Percentiles rank a stretch among this genome's conserved stretches.
phyloP scores from a whole-genome alignment of 805 yeast genomes.

The Schizosaccharomyces lindneri region DNA sequence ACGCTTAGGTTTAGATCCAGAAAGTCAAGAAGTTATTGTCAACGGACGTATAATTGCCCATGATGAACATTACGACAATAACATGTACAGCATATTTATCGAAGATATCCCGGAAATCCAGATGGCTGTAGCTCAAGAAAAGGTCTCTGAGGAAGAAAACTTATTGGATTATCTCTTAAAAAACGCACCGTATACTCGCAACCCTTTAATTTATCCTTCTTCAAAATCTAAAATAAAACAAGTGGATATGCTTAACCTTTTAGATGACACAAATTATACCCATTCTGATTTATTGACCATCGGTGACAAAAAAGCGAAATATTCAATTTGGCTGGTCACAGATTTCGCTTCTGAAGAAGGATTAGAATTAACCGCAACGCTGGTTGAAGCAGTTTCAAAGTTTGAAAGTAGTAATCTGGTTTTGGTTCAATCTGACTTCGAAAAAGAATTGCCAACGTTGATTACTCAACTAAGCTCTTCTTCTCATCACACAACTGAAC shows the following conservation, averaged over 20 bases:
- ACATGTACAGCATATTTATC: constrained; percentile 13
- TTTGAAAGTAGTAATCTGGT: neutral
- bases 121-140: constrained; percentile 10
- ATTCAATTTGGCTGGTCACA: neutral
- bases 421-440: neutral
- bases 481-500: neutral
- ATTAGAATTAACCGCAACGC: neutral
- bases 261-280: neutral
- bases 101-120: constrained; percentile 23
- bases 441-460: neutral
- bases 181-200: constrained; percentile 21
- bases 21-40: constrained; percentile 30
- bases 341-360: neutral
- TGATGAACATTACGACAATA: constrained; percentile 17
- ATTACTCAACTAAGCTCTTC: neutral
- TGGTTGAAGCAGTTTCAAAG: neutral
- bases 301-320: neutral
- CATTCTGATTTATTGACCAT: neutral
- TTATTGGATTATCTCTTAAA: constrained; percentile 20
- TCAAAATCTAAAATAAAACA: constrained; percentile 10
- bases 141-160: constrained; percentile 10
- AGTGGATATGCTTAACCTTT: neutral
- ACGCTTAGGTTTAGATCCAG: constrained; percentile 17
- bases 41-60: constrained; percentile 48
- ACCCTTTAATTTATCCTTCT: constrained; percentile 28